Evolutionary conservation across 2,329 filamentous ascomycete species (phyloP), one percentile per base, ranked within the genome.

Genomic region (Lachnum nothofagi): DNA sequence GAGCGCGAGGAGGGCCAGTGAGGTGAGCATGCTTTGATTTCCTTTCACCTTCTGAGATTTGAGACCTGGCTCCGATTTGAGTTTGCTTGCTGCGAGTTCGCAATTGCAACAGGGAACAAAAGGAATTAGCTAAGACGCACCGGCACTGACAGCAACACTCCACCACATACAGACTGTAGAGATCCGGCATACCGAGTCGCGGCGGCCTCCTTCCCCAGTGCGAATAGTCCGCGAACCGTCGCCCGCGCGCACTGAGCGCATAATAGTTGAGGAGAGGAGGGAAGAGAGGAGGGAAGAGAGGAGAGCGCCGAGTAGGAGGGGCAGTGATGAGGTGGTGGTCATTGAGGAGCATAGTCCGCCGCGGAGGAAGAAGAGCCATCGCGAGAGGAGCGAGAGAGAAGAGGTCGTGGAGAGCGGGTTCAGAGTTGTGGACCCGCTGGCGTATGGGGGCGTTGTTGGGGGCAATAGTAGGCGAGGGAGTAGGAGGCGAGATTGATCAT

Each of bases 271-370:
- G 40, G 62, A 64, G 43, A 46, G 51, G 10, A 51, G 58, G 35
- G 54, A 60, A 45, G 49, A 46, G 27, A 12, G 40, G 6, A n/a
- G 43, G 10, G 17, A 46, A 25, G 12, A 34, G 6, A n/a, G 43
- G 10, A 14, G 10, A n/a, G 35, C 43, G 19, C 22, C 44, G 19
- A 59, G 57, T 16, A 55, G 56, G 52, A 42, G 52, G n/a, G 54
- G 45, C 1, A 60, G 59, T 49, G 63, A 65, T 51, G 64, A 66
- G 54, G 60, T 67, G 17, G 60, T 66, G 6, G 64, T 67, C 3
- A 64, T 65, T 42, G 65, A 66, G 55, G 64, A 67, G 40, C 60
- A 63, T 51, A 62, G 59, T 29, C 63, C 61, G 34, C 63, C 63
- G 17, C 56, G 62, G 24, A 51, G 60, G 44, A 60, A 56, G 46